These are phyloP conservation scores for Cynara cardunculus DNA, from an alignment of 129 eudicot species.

Conservation along the genomic window DNA sequence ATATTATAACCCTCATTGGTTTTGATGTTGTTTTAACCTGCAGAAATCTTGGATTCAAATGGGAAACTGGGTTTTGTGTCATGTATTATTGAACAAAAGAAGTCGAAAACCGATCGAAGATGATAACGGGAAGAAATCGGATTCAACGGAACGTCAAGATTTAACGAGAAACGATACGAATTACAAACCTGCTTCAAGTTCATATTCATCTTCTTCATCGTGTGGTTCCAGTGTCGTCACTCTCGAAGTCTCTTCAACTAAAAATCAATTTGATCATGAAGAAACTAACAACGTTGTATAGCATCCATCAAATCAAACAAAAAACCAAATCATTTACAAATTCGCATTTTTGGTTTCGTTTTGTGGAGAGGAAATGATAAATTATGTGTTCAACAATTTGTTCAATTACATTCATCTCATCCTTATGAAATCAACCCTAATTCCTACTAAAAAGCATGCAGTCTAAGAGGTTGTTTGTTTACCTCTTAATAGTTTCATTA, in stretches of 20 bases:
- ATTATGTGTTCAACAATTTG: not conserved
- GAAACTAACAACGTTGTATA: slow-evolving; percentile 14
- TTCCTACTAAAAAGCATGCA: no score
- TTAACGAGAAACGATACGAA: not conserved
- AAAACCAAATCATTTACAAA: not conserved
- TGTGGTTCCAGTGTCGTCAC: slow-evolving; percentile 37
- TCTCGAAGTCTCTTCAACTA: slow-evolving; percentile 39
- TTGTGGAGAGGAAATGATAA: not conserved
- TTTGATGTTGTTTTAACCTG: not conserved
- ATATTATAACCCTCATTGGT: not conserved
- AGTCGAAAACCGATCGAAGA: slow-evolving; percentile 13
- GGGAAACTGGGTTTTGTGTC: slow-evolving; percentile 83
- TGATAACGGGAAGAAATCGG: not conserved
- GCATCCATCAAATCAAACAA: not conserved
- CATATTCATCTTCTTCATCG: slow-evolving; percentile 35
- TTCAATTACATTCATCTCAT: not conserved
- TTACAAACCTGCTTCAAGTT: slow-evolving; percentile 16
- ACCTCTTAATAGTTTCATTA: no score
- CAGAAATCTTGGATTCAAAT: slow-evolving; percentile 48
- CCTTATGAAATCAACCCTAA: not conserved
- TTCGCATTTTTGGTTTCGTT: no score
- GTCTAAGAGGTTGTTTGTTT: no score
- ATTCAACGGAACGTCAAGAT: slow-evolving; percentile 3
- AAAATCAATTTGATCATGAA: slow-evolving; percentile 13
- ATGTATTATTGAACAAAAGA: slow-evolving; percentile 49